Percentiles rank a stretch among this genome's conserved stretches.
phyloP scores from a whole-genome alignment of 2,329 filamentous ascomycete species.

The Trichoderma sp. region DNA sequence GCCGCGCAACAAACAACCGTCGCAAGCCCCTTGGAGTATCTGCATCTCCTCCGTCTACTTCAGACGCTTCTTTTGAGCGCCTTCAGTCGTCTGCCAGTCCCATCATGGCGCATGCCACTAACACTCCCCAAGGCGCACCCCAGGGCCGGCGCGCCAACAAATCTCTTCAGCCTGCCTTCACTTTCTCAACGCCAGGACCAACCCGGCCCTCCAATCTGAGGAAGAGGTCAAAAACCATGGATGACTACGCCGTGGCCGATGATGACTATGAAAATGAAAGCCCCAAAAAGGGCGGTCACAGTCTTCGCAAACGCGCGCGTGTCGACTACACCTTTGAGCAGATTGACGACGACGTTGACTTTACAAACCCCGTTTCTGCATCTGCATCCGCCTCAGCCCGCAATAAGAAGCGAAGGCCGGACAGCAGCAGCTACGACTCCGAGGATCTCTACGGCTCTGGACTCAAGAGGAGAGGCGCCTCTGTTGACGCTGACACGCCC shows the following conservation, averaged over 20 bases:
- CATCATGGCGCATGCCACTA: conserved; percentile 32
- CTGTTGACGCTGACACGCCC: conserved; percentile 36
- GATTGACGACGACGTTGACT: conserved; percentile 46
- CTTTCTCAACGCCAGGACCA: conserved; percentile 36
- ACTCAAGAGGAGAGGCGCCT: conserved; percentile 38
- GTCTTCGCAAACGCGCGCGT: conserved; percentile 53
- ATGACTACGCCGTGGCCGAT: conserved; percentile 34
- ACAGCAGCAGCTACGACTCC: conserved; percentile 33
- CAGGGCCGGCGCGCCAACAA: conserved; percentile 35
- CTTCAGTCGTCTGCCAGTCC: conserved; percentile 34
- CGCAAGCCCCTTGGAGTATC: conserved; percentile 34
- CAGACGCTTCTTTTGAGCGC: conserved; percentile 33
- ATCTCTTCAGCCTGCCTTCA: conserved; percentile 36
- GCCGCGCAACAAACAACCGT: conserved; percentile 34
- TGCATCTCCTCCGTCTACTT: conserved; percentile 34
- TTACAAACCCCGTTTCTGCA: conserved; percentile 26
- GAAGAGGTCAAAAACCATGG: conserved; percentile 45
- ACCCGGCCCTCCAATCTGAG: conserved; percentile 34
- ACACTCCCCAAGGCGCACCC: conserved; percentile 29
- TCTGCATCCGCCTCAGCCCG: conserved; percentile 28
- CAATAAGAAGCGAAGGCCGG: conserved; percentile 38
- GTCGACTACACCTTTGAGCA: conserved; percentile 57
- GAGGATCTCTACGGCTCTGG: conserved; percentile 32
- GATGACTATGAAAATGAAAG: conserved; percentile 48
- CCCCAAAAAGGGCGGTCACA: conserved; percentile 57